Percentiles rank a stretch among this genome's conserved stretches.
Evolutionary conservation across 345 rosid genomes (phyloP).

Genomic region (Sonneratia alba): DNA sequence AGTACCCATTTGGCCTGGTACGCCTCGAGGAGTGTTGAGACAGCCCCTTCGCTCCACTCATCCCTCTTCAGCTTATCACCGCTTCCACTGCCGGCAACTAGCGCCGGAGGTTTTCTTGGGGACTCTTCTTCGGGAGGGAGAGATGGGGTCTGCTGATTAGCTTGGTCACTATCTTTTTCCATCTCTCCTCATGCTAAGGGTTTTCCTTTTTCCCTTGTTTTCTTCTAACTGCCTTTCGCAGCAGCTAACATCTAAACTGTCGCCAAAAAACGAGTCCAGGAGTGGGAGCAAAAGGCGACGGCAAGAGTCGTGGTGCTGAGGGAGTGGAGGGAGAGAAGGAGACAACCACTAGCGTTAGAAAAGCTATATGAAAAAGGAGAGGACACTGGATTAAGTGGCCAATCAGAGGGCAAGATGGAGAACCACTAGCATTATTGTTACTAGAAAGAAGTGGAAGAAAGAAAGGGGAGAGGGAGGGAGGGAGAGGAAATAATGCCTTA

Average conservation of each 20-base stretch:
- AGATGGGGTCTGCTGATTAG: conserved; percentile 27
- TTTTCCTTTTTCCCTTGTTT: not conserved
- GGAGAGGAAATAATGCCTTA: not conserved
- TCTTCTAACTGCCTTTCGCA: conserved; percentile 10
- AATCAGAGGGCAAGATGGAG: conserved; percentile 11
- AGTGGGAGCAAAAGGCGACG: not conserved
- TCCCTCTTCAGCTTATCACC: conserved; percentile 72
- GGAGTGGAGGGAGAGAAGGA: conserved; percentile 12
- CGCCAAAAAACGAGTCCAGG: not conserved
- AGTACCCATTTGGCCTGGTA: conserved; percentile 85
- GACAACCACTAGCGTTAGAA: conserved; percentile 9
- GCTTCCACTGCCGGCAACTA: conserved; percentile 15
- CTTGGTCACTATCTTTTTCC: conserved; percentile 38
- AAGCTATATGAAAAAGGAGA: not conserved
- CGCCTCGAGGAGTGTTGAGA: conserved; percentile 76
- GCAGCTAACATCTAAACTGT: conserved; percentile 16
- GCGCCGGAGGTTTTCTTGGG: not conserved
- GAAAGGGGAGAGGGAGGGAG: not conserved
- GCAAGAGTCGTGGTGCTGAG: conserved; percentile 2
- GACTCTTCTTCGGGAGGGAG: conserved; percentile 24
- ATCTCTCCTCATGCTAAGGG: conserved; percentile 39
- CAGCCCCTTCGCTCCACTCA: conserved; percentile 99
- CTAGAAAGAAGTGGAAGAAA: not conserved
- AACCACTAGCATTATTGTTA: conserved; percentile 32
- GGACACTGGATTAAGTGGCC: conserved; percentile 7